phyloP scores from a whole-genome alignment of 108 stramenopile species.

The Nannochloropsis salina region DNA sequence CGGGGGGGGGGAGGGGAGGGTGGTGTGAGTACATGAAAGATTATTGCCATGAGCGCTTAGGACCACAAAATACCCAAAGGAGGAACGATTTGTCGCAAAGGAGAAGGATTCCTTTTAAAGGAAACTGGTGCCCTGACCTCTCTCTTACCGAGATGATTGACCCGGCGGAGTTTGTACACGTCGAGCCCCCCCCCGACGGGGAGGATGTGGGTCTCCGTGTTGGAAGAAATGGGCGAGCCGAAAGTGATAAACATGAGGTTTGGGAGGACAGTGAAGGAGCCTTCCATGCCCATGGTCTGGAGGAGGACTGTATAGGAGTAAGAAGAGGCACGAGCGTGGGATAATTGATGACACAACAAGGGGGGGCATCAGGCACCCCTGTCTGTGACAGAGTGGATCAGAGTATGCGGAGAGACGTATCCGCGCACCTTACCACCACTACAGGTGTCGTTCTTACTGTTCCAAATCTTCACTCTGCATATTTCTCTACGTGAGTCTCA shows the following conservation, averaged over 20 bases:
- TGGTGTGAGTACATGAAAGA: too few species aligned
- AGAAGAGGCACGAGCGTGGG: not conserved
- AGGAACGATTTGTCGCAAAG: too few species aligned
- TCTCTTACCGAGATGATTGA: not conserved
- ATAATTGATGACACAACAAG: not conserved
- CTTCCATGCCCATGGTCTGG: not conserved
- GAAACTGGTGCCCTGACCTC: not conserved
- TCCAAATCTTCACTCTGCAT: not conserved
- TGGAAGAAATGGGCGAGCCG: not conserved
- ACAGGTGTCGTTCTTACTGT: too few species aligned
- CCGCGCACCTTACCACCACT: too few species aligned
- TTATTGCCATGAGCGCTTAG: too few species aligned
- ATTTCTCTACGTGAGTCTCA: not conserved
- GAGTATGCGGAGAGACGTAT: too few species aligned
- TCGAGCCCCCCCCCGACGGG: not conserved
- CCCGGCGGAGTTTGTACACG: not conserved
- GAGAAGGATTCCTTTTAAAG: too few species aligned
- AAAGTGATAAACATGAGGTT: constrained; percentile 1
- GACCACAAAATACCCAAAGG: too few species aligned
- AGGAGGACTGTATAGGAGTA: not conserved
- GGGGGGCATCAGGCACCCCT: not conserved
- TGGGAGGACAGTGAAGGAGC: not conserved
- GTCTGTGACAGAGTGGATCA: too few species aligned
- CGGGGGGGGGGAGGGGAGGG: too few species aligned
- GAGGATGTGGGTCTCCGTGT: not conserved